Percentiles rank a stretch among this genome's conserved stretches.
Evolutionary conservation across 768 basidiomycete species (phyloP).

Genomic region (Lactifluus pinguis): DNA sequence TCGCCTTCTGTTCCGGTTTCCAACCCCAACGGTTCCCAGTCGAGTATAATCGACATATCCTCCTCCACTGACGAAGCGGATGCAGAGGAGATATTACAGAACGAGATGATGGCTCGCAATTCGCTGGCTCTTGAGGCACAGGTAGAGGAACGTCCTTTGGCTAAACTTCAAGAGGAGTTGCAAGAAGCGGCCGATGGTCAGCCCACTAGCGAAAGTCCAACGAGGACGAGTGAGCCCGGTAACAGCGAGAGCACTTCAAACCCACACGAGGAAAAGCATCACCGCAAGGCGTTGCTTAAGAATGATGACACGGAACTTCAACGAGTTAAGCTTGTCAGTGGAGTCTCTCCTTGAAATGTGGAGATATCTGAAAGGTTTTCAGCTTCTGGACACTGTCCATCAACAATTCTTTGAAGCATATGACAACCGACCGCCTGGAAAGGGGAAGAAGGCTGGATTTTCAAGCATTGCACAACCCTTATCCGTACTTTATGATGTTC

Average conservation of each 20-base stretch:
- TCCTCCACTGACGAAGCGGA: slow-evolving; percentile 25
- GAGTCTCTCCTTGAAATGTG: not conserved
- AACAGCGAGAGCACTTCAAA: slow-evolving; percentile 1
- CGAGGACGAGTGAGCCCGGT: not conserved
- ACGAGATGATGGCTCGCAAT: slow-evolving; percentile 58
- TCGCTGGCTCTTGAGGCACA: slow-evolving; percentile 74
- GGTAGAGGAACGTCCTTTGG: slow-evolving; percentile 76
- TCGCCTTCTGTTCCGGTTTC: slow-evolving; percentile 5
- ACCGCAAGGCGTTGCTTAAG: slow-evolving; percentile 70
- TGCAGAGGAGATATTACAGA: slow-evolving; percentile 39
- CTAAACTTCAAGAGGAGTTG: slow-evolving; percentile 77
- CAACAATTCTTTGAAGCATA: slow-evolving; percentile 63
- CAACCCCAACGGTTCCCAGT: not conserved
- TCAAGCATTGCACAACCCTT: slow-evolving; percentile 24
- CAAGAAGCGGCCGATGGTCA: slow-evolving; percentile 36
- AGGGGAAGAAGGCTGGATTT: slow-evolving; percentile 26
- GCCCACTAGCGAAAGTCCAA: not conserved
- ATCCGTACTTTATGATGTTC: slow-evolving; percentile 54
- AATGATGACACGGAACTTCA: slow-evolving; percentile 80
- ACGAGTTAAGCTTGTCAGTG: slow-evolving; percentile 62
- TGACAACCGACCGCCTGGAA: slow-evolving; percentile 32
- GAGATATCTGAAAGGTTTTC: not conserved
- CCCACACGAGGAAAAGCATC: slow-evolving; percentile 32
- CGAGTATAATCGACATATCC: not conserved
- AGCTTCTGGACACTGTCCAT: slow-evolving; percentile 84